Conservation (phyloP, 2,329 filamentous ascomycete species). For the Cladophialophora exuberans region DNA sequence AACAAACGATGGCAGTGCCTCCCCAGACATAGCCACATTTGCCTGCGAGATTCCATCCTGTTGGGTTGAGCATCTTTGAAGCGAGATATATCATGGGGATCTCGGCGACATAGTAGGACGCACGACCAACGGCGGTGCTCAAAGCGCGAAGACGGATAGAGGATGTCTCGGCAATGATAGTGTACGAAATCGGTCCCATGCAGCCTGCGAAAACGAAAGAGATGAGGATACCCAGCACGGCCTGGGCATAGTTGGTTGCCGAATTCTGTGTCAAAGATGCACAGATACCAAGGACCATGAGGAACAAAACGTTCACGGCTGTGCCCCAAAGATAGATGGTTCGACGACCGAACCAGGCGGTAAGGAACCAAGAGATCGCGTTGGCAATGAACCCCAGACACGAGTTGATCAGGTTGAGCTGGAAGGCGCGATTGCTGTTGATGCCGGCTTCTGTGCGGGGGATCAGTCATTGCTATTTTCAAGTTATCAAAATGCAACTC, state of each 20-base stretch:
- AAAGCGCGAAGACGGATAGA: conserved; percentile 66
- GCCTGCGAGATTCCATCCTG: conserved; percentile 51
- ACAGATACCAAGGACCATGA: conserved; percentile 63
- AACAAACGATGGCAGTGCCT: conserved; percentile 60
- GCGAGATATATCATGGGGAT: conserved; percentile 67
- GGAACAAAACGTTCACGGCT: conserved; percentile 56
- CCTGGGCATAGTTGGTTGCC: conserved; percentile 58
- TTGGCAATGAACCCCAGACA: conserved; percentile 64
- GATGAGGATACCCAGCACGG: conserved; percentile 65
- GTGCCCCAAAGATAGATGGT: conserved; percentile 67
- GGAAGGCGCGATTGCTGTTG: conserved; percentile 57
- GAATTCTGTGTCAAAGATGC: conserved; percentile 52
- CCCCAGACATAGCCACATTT: conserved; percentile 65
- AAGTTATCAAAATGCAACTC: conserved; percentile 31
- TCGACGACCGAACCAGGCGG: conserved; percentile 64
- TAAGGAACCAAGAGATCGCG: conserved; percentile 70
- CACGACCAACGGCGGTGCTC: conserved; percentile 68
- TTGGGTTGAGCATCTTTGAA: conserved; percentile 46
- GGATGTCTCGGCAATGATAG: conserved; percentile 70
- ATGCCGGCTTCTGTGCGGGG: conserved; percentile 62
- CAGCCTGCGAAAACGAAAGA: conserved; percentile 67
- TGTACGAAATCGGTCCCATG: conserved; percentile 66
- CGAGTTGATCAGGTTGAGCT: conserved; percentile 66
- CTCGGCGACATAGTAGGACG: conserved; percentile 64
- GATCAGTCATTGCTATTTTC: conserved; percentile 34